Conservation (phyloP, 1,284 basidiomycete species). For the Fomes fomentarius region DNA sequence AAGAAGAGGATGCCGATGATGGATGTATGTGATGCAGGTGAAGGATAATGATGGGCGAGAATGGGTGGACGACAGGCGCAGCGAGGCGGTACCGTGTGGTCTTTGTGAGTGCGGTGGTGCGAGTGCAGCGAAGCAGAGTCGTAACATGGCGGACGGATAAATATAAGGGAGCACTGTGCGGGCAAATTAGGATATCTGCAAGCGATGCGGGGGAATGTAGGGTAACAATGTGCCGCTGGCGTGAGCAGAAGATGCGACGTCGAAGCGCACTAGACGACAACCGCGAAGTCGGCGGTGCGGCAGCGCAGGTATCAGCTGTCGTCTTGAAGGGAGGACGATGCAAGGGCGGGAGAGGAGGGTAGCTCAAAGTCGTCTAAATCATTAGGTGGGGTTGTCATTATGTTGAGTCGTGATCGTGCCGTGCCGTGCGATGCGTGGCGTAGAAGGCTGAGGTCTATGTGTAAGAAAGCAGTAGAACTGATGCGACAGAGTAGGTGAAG, state of each 20-base stretch:
- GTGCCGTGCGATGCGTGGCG: slow-evolving; percentile 5
- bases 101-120: too few species aligned
- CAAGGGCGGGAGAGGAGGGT: neutral
- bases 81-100: too few species aligned
- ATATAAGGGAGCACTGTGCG: slow-evolving; percentile 22
- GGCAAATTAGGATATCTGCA: slow-evolving; percentile 28
- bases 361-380: slow-evolving; percentile 17
- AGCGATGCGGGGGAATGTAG: slow-evolving; percentile 12
- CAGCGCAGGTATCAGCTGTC: neutral
- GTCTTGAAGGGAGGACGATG: neutral
- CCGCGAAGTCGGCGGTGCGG: neutral
- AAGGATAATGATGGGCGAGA: too few species aligned
- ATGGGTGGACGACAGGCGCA: too few species aligned
- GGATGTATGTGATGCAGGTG: too few species aligned
- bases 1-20: neutral
- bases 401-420: slow-evolving; percentile 11
- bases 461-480: slow-evolving; percentile 2
- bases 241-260: neutral
- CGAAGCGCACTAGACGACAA: neutral
- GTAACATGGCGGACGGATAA: slow-evolving; percentile 16
- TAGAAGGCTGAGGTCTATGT: slow-evolving; percentile 15
- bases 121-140: neutral
- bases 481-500: neutral
- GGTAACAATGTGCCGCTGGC: slow-evolving; percentile 3
- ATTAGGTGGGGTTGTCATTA: slow-evolving; percentile 21